Evolutionary conservation across 1,139 yeast genomes (phyloP).

Genomic region (Debaryomyces singareniensis): DNA sequence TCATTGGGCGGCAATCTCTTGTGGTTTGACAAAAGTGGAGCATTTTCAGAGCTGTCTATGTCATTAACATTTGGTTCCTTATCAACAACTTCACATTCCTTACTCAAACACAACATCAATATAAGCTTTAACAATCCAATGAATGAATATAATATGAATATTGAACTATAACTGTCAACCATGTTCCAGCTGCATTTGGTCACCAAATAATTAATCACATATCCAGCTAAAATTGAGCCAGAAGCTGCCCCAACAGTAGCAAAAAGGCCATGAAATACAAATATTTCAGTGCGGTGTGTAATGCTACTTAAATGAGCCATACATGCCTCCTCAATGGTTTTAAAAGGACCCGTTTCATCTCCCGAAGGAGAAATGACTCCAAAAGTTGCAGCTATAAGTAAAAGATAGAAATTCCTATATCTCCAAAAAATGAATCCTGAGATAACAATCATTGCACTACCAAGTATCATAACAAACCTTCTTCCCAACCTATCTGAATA

Average conservation of each 20-base stretch:
- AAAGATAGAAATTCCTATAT: constrained; percentile 40
- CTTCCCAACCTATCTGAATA: constrained; percentile 75
- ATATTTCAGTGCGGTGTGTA: constrained; percentile 63
- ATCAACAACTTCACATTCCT: constrained; percentile 48
- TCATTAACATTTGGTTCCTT: constrained; percentile 6
- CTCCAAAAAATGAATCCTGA: constrained; percentile 63
- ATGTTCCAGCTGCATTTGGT: constrained; percentile 23
- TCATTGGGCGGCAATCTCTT: constrained; percentile 2
- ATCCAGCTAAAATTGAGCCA: constrained; percentile 67
- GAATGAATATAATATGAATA: constrained; percentile 53
- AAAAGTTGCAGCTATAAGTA: constrained; percentile 52
- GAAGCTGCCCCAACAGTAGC: constrained; percentile 72
- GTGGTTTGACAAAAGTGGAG: constrained; percentile 4
- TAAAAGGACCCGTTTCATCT: constrained; percentile 90
- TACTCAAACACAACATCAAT: constrained; percentile 48
- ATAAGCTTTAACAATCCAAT: constrained; percentile 52
- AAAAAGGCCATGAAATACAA: constrained; percentile 62
- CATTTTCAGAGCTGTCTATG: constrained; percentile 5
- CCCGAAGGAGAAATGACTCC: constrained; percentile 85
- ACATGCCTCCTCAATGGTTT: constrained; percentile 81
- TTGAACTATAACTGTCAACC: constrained; percentile 45
- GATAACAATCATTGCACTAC: constrained; percentile 62
- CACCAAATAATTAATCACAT: constrained; percentile 41
- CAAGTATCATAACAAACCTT: constrained; percentile 55
- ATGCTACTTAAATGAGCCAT: constrained; percentile 74